Evolutionary conservation across 768 basidiomycete genomes (phyloP).

Genomic region (Russula earlei): DNA sequence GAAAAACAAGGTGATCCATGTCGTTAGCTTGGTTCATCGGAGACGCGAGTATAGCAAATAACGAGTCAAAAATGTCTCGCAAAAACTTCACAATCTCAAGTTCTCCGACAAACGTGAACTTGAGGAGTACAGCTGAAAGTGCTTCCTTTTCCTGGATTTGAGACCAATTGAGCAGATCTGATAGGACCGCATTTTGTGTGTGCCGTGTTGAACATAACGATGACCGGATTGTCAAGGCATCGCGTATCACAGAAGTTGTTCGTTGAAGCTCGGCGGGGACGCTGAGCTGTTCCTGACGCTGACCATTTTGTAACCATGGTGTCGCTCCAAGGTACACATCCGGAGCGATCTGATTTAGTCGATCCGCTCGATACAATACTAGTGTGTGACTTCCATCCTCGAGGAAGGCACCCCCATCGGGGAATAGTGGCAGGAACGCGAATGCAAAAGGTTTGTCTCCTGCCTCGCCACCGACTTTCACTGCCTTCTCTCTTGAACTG

Average conservation of each 20-base stretch:
- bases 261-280: conserved; percentile 54
- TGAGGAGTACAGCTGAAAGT: conserved; percentile 62
- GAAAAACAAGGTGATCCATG: conserved; percentile 81
- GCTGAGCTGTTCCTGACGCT: conserved; percentile 48
- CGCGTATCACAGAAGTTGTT: conserved; percentile 59
- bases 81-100: conserved; percentile 92
- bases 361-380: conserved; percentile 78
- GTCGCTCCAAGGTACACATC: conserved; percentile 67
- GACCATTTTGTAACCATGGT: conserved; percentile 45
- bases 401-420: conserved; percentile 64
- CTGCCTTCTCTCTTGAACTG: conserved; percentile 38
- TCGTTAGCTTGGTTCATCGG: conserved; percentile 62
- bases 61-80: conserved; percentile 82
- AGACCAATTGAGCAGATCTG: conserved; percentile 78
- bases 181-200: conserved; percentile 82
- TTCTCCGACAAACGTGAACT: conserved; percentile 89
- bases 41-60: conserved; percentile 83
- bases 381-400: conserved; percentile 85
- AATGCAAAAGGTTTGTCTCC: conserved; percentile 83
- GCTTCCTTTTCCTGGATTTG: conserved; percentile 51
- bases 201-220: conserved; percentile 88
- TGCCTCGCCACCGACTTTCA: conserved; percentile 32
- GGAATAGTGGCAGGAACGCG: conserved; percentile 82
- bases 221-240: conserved; percentile 73
- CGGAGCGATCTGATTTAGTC: conserved; percentile 47